phyloP scores from a whole-genome alignment of 345 rosid genomes.

The Sonneratia caseolaris region DNA sequence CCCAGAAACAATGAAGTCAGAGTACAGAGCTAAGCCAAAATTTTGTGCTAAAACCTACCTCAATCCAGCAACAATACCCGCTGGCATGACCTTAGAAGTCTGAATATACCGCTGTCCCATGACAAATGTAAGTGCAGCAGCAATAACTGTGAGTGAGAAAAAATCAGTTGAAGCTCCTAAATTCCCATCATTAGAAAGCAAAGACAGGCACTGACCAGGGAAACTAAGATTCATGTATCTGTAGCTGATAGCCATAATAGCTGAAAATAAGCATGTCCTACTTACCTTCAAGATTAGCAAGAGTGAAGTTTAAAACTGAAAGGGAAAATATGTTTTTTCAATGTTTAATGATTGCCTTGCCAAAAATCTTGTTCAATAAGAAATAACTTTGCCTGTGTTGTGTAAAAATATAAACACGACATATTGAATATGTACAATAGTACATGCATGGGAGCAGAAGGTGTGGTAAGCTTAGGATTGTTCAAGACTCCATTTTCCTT shows the following conservation, averaged over 20 bases:
- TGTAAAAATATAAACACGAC: too few relatives aligned
- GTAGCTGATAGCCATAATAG: background rate
- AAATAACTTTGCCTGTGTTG: too few relatives aligned
- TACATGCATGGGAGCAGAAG: too few relatives aligned
- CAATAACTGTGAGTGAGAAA: conserved; percentile 38
- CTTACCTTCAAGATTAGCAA: too few relatives aligned
- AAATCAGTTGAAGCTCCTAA: background rate
- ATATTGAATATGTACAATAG: too few relatives aligned
- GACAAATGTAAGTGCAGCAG: conserved; percentile 55
- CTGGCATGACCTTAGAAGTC: conserved; percentile 93
- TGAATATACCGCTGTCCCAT: conserved; percentile 86
- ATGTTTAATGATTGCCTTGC: too few relatives aligned
- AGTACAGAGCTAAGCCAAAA: conserved; percentile 39
- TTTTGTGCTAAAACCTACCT: conserved; percentile 59
- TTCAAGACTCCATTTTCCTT: background rate
- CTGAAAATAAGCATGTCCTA: background rate
- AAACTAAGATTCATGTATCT: background rate
- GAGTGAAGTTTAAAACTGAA: background rate
- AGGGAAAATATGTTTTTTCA: background rate
- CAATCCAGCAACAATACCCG: conserved; percentile 78
- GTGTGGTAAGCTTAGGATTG: too few relatives aligned
- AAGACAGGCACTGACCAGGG: background rate
- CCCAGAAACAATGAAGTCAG: conserved; percentile 17
- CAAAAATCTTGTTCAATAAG: too few relatives aligned
- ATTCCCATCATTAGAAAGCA: background rate